These are phyloP conservation scores for Anthracocystis walkeri DNA, from an alignment of 1,284 basidiomycete genomes.

Conservation along the genomic window DNA sequence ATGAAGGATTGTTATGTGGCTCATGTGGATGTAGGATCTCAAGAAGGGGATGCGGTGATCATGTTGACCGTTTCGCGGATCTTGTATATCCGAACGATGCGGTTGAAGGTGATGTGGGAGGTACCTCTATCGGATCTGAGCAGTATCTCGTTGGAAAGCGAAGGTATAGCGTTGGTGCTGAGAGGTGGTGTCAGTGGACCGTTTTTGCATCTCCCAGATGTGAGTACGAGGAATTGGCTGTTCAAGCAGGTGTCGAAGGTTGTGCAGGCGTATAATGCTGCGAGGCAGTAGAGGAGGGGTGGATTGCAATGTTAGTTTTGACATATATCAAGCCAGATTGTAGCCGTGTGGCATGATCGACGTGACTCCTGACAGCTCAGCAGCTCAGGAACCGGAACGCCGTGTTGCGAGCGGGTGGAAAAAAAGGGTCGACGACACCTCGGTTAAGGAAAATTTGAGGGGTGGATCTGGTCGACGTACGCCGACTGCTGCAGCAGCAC, in stretches of 20 bases:
- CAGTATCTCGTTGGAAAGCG: conserved; percentile 76
- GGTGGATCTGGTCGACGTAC: too few species aligned
- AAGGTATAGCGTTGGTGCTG: conserved; percentile 75
- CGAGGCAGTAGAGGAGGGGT: conserved; percentile 19
- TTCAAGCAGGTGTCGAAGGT: conserved; percentile 73
- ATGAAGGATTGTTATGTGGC: conserved; percentile 89
- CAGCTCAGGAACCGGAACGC: too few species aligned
- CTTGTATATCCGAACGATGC: conserved; percentile 86
- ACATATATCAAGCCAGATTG: too few species aligned
- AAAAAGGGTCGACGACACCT: too few species aligned
- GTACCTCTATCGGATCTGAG: conserved; percentile 87
- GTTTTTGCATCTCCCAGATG: conserved; percentile 73
- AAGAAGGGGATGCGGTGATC: conserved; percentile 58
- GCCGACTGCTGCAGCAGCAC: too few species aligned
- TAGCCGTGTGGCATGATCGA: too few species aligned
- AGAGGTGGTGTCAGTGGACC: conserved; percentile 73
- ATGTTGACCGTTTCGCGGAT: conserved; percentile 66
- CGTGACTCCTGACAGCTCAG: too few species aligned
- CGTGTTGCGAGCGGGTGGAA: too few species aligned
- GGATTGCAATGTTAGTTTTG: neutral
- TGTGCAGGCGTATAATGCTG: conserved; percentile 51
- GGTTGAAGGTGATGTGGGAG: conserved; percentile 90
- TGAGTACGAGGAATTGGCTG: conserved; percentile 73
- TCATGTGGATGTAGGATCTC: conserved; percentile 76
- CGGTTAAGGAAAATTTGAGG: too few species aligned